phyloP scores from a whole-genome alignment of 2,329 filamentous ascomycete species.

The Diaporthe capsici region DNA sequence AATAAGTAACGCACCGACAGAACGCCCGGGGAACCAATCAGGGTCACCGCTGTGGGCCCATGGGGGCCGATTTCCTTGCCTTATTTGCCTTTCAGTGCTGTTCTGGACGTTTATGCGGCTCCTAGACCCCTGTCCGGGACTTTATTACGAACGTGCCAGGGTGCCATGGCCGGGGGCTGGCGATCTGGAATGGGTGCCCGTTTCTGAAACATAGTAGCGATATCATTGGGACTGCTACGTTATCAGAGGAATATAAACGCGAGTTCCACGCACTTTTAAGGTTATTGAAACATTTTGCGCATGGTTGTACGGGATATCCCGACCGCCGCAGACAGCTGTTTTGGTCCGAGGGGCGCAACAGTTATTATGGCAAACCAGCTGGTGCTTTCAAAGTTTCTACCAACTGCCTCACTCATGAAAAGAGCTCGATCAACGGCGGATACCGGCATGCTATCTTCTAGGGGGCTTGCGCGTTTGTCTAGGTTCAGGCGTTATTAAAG shows the following conservation, averaged over 20 bases:
- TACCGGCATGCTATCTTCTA: background rate
- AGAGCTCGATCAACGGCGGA: background rate
- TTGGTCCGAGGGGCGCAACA: background rate
- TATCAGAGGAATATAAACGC: background rate
- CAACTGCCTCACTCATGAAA: background rate
- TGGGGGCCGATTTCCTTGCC: background rate
- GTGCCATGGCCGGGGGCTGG: background rate
- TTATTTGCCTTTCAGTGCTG: background rate
- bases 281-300: background rate
- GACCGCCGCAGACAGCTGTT: background rate
- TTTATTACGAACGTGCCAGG: background rate
- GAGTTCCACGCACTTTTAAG: background rate
- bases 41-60: background rate
- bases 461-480: constrained; percentile 5
- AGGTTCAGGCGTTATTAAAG: constrained; percentile 9
- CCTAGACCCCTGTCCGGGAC: background rate
- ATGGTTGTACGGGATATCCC: background rate
- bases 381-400: no score
- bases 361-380: no score
- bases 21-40: background rate
- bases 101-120: background rate
- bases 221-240: background rate
- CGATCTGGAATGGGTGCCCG: background rate
- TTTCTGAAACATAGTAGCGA: background rate
- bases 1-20: constrained; percentile 11